Conservation (phyloP, 345 rosid genomes). For the Moricandia moricandioides region DNA sequence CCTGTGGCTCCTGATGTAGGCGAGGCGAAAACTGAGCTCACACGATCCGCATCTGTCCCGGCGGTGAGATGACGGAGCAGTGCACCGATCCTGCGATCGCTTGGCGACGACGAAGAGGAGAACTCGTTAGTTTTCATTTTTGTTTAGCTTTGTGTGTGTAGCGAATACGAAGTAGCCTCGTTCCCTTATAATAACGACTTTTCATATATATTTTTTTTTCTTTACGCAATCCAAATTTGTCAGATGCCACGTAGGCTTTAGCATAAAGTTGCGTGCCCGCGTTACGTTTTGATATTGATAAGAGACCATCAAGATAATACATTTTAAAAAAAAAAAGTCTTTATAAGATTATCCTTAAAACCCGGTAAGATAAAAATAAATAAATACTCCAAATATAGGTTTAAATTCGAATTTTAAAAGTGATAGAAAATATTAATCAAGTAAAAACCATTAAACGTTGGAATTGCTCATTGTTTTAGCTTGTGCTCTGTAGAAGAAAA, state of each 20-base stretch:
- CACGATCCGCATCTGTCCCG: slow-evolving; percentile 3
- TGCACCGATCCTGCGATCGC: slow-evolving; percentile 51
- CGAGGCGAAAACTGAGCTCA: slow-evolving; percentile 37
- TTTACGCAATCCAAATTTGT: neutral
- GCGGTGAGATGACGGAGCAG: slow-evolving; percentile 46
- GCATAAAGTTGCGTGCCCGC: slow-evolving; percentile 38
- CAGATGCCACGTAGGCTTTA: slow-evolving; percentile 26
- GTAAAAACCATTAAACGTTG: too few species aligned
- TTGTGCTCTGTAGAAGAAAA: too few species aligned
- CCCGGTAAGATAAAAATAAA: neutral
- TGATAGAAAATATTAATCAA: too few species aligned
- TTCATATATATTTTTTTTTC: neutral
- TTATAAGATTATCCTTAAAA: neutral
- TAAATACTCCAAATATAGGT: neutral
- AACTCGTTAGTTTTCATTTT: slow-evolving; percentile 17
- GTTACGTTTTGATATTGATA: slow-evolving; percentile 4
- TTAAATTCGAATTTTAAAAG: neutral
- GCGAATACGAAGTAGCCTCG: neutral
- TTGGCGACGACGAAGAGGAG: slow-evolving; percentile 34
- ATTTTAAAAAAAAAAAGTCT: neutral
- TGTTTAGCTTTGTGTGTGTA: neutral
- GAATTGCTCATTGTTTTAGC: too few species aligned
- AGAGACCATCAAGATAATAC: neutral
- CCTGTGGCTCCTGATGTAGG: slow-evolving; percentile 43
- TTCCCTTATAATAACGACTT: neutral